phyloP scores from a whole-genome alignment of 768 basidiomycete genomes.

The Auriscalpium microsporum region DNA sequence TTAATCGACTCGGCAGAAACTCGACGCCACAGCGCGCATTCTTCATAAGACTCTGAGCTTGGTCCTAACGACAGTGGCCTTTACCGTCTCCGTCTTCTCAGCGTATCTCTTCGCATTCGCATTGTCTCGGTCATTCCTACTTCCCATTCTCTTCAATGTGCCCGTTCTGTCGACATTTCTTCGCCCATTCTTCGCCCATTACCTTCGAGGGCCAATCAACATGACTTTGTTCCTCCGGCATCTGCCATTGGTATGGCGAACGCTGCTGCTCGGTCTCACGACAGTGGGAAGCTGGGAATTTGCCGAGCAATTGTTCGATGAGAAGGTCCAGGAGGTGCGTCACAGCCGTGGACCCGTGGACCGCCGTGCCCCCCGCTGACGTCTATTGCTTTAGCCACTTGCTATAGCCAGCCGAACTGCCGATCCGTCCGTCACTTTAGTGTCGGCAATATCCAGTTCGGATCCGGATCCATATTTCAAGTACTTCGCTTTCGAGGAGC shows the following conservation, averaged over 20 bases:
- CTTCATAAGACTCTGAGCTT: constrained; percentile 3
- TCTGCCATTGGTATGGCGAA: constrained; percentile 34
- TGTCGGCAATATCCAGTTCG: constrained; percentile 55
- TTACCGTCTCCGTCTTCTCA: constrained; percentile 15
- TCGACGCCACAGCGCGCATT: constrained; percentile 12
- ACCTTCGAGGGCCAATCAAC: constrained; percentile 49
- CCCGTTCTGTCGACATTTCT: constrained; percentile 44
- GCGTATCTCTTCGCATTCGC: constrained; percentile 39
- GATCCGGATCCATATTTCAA: constrained; percentile 41
- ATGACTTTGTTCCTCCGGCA: constrained; percentile 41
- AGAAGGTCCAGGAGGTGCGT: constrained; percentile 47
- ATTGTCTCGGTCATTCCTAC: constrained; percentile 33
- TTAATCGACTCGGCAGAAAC: constrained; percentile 15
- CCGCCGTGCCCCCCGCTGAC: no score
- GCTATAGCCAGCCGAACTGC: constrained; percentile 35
- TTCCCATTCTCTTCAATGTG: constrained; percentile 46
- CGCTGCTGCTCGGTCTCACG: constrained; percentile 42
- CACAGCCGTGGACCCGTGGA: no score
- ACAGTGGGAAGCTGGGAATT: constrained; percentile 59
- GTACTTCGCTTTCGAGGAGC: constrained; percentile 61
- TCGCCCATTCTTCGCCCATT: constrained; percentile 58
- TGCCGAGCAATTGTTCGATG: constrained; percentile 51
- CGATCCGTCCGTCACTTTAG: constrained; percentile 46
- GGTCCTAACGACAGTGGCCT: not conserved
- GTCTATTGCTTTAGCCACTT: constrained; percentile 32